A percentile compares a stretch with the other conserved stretches of the same genome.
These are phyloP conservation scores for Gossypium thurberi DNA, from an alignment of 345 rosid species.

Conservation along the genomic window DNA sequence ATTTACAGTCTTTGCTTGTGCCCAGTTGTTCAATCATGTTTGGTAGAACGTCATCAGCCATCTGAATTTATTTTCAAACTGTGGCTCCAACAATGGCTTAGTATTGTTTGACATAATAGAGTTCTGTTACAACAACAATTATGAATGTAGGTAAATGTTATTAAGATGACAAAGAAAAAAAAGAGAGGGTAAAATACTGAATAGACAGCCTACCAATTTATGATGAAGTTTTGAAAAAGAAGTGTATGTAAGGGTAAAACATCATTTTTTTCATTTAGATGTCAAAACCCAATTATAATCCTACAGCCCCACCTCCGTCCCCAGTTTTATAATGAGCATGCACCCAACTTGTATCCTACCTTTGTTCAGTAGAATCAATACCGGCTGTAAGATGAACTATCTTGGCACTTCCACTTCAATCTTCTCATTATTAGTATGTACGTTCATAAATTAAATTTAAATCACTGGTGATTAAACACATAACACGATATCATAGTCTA, in stretches of 20 bases:
- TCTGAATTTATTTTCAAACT: background rate
- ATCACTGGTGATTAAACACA: background rate
- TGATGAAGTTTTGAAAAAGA: background rate
- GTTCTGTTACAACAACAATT: background rate
- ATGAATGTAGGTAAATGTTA: too few relatives aligned
- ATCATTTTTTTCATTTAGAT: background rate
- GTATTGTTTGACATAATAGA: background rate
- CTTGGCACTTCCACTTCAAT: background rate
- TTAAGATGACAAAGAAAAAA: background rate
- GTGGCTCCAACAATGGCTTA: background rate
- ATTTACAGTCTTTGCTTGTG: background rate
- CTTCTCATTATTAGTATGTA: background rate
- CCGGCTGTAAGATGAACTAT: constrained; percentile 1
- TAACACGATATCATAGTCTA: background rate
- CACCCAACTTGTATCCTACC: background rate
- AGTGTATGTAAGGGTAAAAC: background rate
- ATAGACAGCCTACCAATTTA: background rate
- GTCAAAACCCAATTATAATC: background rate
- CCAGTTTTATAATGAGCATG: background rate
- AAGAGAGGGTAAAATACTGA: background rate
- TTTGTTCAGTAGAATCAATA: constrained; percentile 2
- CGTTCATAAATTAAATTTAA: background rate
- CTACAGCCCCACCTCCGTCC: background rate
- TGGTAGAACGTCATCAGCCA: background rate
- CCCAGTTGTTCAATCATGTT: background rate